Evolutionary conservation across 2,329 filamentous ascomycete genomes (phyloP), one percentile per base, ranked within the genome.

Genomic region (Colletotrichum sp.): DNA sequence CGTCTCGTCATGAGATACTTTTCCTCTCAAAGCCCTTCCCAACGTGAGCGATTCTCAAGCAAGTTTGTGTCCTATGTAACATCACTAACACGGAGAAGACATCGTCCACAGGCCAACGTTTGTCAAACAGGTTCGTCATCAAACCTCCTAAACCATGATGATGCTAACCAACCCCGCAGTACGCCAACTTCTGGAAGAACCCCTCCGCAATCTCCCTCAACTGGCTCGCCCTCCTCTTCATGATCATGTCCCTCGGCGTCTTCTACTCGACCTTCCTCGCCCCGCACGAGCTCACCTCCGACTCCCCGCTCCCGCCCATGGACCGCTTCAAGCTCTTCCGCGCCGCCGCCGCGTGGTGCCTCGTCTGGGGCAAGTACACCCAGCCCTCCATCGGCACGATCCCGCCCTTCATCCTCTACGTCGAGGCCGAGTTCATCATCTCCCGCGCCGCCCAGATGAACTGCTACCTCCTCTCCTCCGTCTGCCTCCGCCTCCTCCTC

Each of bases 61-160:
- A 15, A 16, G 7, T 21, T 6, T 12, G 55, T 8, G 1, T 4
- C 21, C 74, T 77, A 77, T 78, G 78, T 60, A 7, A 26, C 12
- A 28, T 73, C 69, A 80, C 72, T 32, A 56, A 62, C 30, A 60
- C 18, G 0, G 56, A 60, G 32, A 75, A 91, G 89, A 89, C 73
- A 85, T 89, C 9, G 79, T 91, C 30, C 91, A 92, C 76, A 85
- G 85, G 15, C 90, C 90, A 21, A 88, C 86, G 0, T 91, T 91
- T 70, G 84, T 86, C 18, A 87, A 83, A 78, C 81, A 83, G 30
- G 87, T 87, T 80, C 52, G 24, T n/a, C 16, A 10, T 26, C 30
- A 38, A 2, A 28, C 26, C 16, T 21, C 67, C 36, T 24, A 24
- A 12, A 60, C 28, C n/a, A 61, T 16, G n/a, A n/a, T 10, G 9